Evolutionary conservation across 2,329 filamentous ascomycete species (phyloP).

Genomic region (Botrytis hyacinthi): DNA sequence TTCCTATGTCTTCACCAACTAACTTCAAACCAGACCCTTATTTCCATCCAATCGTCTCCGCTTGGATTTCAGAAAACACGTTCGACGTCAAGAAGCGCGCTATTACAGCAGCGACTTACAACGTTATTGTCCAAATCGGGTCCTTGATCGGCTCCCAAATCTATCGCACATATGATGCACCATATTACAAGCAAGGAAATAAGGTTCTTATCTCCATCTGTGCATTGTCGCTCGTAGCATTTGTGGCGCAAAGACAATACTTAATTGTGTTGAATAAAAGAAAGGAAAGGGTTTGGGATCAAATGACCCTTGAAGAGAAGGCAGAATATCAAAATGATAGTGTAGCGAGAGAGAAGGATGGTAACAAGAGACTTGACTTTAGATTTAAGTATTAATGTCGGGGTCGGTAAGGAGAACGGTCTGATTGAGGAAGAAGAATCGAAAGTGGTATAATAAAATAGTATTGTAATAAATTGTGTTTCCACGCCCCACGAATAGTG

Average conservation of each 20-base stretch:
- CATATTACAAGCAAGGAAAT: slow-evolving; percentile 54
- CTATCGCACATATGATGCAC: slow-evolving; percentile 48
- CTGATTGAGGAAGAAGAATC: not conserved
- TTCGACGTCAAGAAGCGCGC: slow-evolving; percentile 61
- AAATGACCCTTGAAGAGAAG: slow-evolving; percentile 47
- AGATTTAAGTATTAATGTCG: slow-evolving; percentile 12
- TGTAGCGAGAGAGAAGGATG: slow-evolving; percentile 37
- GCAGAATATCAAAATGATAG: slow-evolving; percentile 47
- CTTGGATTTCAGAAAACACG: slow-evolving; percentile 54
- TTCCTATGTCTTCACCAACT: slow-evolving; percentile 16
- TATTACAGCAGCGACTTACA: slow-evolving; percentile 61
- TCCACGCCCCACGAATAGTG: not conserved
- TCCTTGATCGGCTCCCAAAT: slow-evolving; percentile 39
- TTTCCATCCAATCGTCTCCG: slow-evolving; percentile 47
- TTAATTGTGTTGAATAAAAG: slow-evolving; percentile 48
- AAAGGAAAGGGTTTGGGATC: slow-evolving; percentile 48
- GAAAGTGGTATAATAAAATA: not conserved
- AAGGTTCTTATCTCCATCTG: slow-evolving; percentile 50
- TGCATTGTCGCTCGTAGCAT: slow-evolving; percentile 45
- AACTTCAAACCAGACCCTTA: not conserved
- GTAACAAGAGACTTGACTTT: slow-evolving; percentile 21
- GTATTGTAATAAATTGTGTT: not conserved
- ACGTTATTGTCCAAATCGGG: slow-evolving; percentile 49
- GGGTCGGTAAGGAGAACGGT: not conserved
- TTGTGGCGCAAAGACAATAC: slow-evolving; percentile 46